Evolutionary conservation across 2,329 filamentous ascomycete species (phyloP).

Genomic region (Botrytis hyacinthi): DNA sequence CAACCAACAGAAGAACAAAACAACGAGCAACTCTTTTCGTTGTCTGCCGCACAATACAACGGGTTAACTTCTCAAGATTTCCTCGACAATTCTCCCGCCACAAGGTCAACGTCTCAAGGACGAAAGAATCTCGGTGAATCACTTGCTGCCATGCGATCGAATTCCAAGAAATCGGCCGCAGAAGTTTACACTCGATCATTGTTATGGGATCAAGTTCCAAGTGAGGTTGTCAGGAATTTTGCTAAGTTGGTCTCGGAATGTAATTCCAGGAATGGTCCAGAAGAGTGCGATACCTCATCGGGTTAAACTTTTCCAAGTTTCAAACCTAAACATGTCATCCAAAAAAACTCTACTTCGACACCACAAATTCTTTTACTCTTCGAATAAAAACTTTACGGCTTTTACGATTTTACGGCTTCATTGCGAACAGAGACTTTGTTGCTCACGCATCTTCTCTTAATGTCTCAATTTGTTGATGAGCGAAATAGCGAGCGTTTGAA

Average conservation of each 20-base stretch:
- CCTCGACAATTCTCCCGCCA: slow-evolving; percentile 52
- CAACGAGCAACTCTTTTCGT: slow-evolving; percentile 81
- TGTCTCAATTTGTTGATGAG: slow-evolving; percentile 33
- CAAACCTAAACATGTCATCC: neutral
- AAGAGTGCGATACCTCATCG: slow-evolving; percentile 28
- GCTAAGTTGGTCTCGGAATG: slow-evolving; percentile 84
- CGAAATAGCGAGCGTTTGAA: slow-evolving; percentile 34
- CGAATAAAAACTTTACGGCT: slow-evolving; percentile 25
- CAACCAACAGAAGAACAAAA: slow-evolving; percentile 81
- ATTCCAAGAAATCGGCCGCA: slow-evolving; percentile 69
- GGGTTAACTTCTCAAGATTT: slow-evolving; percentile 76
- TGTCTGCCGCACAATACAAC: slow-evolving; percentile 86
- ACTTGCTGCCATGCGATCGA: slow-evolving; percentile 72
- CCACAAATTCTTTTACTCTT: slow-evolving; percentile 10
- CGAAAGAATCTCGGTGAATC: slow-evolving; percentile 78
- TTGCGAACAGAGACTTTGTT: slow-evolving; percentile 44
- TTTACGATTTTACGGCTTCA: slow-evolving; percentile 31
- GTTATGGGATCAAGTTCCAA: slow-evolving; percentile 90
- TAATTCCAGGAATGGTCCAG: slow-evolving; percentile 44
- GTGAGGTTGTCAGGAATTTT: slow-evolving; percentile 89
- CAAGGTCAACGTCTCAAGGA: slow-evolving; percentile 56
- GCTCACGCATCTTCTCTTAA: slow-evolving; percentile 46
- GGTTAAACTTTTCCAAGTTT: slow-evolving; percentile 1
- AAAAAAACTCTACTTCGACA: slow-evolving; percentile 22
- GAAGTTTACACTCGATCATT: slow-evolving; percentile 92